phyloP scores from a whole-genome alignment of 805 yeast species.

The Kluyveromyces wickerhamii region DNA sequence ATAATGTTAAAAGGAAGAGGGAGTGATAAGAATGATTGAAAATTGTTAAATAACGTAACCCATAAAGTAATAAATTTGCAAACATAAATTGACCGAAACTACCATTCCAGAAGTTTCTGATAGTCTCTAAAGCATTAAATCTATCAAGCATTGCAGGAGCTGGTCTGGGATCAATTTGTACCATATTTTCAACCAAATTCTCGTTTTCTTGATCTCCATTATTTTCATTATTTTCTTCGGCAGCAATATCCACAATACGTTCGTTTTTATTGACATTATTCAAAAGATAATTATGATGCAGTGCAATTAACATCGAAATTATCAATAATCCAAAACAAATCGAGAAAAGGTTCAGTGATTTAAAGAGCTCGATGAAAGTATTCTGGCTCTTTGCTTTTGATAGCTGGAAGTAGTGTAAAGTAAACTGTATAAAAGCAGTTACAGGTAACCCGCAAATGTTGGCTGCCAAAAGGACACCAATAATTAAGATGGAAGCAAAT shows the following conservation, averaged over 20 bases:
- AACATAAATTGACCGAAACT: no score
- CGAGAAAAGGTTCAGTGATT: not conserved
- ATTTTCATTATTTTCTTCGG: not conserved
- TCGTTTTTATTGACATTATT: not conserved
- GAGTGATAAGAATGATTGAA: no score
- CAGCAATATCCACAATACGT: not conserved
- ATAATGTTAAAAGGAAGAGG: not conserved
- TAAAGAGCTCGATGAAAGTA: not conserved
- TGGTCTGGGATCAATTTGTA: no score
- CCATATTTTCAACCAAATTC: no score
- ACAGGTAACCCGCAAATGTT: constrained; percentile 1
- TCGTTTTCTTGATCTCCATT: not conserved
- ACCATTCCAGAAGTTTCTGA: no score
- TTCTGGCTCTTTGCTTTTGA: not conserved
- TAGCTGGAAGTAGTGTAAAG: not conserved
- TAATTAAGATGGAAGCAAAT: constrained; percentile 33
- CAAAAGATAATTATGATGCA: constrained; percentile 1
- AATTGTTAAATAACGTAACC: no score
- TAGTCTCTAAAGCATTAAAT: no score
- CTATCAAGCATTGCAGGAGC: no score
- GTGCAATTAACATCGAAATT: not conserved
- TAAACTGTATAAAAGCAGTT: not conserved
- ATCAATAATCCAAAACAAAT: not conserved
- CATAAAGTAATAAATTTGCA: no score
- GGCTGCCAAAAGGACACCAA: constrained; percentile 20